Evolutionary conservation across 345 rosid species (phyloP), one percentile per base, ranked within the genome.

Genomic region (Psidium friedrichsthalianum): DNA sequence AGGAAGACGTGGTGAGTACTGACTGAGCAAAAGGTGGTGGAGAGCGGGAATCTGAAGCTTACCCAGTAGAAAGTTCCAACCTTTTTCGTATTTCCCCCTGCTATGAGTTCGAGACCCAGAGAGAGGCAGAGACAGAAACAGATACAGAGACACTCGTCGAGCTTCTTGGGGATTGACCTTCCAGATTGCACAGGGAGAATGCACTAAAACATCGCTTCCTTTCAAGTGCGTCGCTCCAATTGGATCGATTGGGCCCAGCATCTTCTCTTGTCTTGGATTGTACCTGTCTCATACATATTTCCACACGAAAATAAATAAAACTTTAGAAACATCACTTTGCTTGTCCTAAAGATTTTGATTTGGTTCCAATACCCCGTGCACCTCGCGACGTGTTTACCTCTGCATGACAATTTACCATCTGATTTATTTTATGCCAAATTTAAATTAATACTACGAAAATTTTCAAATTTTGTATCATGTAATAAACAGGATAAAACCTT

Each of bases 201-300:
- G 78, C 78, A 2, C 78, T 21, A 55, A 36, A 18, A 69, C 78
- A 21, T 12, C 47, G 18, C 80, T 36, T 32, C 8, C 12, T 64
- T 20, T 24, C 56, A 55, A 20, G 56, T 20, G 57, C 58, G 51
- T 56, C 36, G 84, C 80, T 36, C 20, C 18, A 42, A 85, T 82
- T 42, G 55, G 74, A 64, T 85, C 51, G 76, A 74, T 69, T 29
- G 86, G 90, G 85, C 87, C 89, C 88, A 25, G 74, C 87, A 83
- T n/a, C 24, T 53, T 57, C 52, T 56, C 55, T 61, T n/a, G 47
- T 29, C 20, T 3, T 6, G 1, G 24, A 56, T 56, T 21, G 8
- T 56, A 3, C 8, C 76, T 8, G 24, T 69, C 42, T 20, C 21
- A 18, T 69, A 4, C 78, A 18, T 32, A 16, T 69, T 8, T 36